phyloP scores from a whole-genome alignment of 2,329 filamentous ascomycete species.

The Fusarium sororula region DNA sequence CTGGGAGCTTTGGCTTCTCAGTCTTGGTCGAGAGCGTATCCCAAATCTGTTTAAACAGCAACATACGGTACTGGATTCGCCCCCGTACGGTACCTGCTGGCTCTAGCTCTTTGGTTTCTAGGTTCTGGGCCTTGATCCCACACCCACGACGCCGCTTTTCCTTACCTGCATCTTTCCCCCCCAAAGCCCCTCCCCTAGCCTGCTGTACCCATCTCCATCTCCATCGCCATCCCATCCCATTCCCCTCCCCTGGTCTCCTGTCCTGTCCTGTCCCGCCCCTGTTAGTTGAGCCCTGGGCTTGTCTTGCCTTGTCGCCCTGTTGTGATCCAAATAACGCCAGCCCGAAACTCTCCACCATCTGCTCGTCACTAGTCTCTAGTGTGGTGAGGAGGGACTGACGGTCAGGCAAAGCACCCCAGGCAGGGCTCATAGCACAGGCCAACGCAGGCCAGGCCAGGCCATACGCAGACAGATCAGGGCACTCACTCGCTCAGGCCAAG shows the following conservation, averaged over 20 bases:
- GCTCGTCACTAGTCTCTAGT: constrained; percentile 31
- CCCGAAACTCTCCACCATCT: constrained; percentile 40
- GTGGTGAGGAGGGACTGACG: constrained; percentile 26
- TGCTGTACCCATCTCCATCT: constrained; percentile 5
- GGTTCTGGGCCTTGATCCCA: constrained; percentile 39
- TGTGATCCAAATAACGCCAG: constrained; percentile 43
- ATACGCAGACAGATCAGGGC: constrained; percentile 10
- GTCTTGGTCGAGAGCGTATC: neutral
- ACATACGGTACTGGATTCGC: constrained; percentile 5
- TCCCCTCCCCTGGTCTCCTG: neutral
- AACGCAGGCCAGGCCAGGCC: neutral
- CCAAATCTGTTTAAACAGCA: neutral
- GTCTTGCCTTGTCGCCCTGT: constrained; percentile 34
- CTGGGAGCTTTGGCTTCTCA: constrained; percentile 8
- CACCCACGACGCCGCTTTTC: constrained; percentile 39
- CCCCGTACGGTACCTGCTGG: constrained; percentile 2
- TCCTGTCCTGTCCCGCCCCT: constrained; percentile 26
- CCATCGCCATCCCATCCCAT: neutral
- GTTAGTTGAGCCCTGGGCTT: constrained; percentile 29
- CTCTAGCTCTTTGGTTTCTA: constrained; percentile 23
- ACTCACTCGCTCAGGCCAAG: neutral
- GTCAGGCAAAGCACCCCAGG: constrained; percentile 21
- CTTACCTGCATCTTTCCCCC: constrained; percentile 40
- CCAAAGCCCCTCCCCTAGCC: neutral
- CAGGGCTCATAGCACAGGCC: constrained; percentile 4